phyloP scores from a whole-genome alignment of 2,329 filamentous ascomycete genomes.

The Knoxdaviesia capensis region DNA sequence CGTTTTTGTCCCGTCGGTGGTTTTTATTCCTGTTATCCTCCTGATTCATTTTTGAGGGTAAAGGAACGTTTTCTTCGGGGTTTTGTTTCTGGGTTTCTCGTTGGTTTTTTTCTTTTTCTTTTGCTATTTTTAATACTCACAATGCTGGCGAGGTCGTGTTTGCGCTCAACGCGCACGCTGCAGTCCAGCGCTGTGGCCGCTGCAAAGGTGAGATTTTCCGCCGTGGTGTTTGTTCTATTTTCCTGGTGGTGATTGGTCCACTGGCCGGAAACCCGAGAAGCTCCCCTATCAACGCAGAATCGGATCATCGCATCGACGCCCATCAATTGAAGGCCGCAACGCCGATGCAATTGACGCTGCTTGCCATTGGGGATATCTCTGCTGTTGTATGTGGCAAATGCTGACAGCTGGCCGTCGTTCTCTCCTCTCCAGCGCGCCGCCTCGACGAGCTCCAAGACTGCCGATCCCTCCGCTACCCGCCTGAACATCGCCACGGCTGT shows the following conservation, averaged over 20 bases:
- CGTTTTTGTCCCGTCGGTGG: conserved; percentile 2
- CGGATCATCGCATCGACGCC: no score
- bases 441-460: conserved; percentile 56
- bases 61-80: conserved; percentile 1
- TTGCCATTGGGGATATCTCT: not conserved
- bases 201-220: no score
- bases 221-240: no score
- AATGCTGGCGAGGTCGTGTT: conserved; percentile 86
- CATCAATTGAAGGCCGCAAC: no score
- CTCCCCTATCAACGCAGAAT: no score
- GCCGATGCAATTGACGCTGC: not conserved
- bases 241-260: no score
- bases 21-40: conserved; percentile 2
- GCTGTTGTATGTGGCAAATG: no score
- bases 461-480: conserved; percentile 52
- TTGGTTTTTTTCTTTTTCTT: conserved; percentile 6
- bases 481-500: conserved; percentile 73
- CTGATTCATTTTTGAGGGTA: conserved; percentile 2
- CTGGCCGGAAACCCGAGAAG: no score
- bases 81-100: not conserved
- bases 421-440: conserved; percentile 32
- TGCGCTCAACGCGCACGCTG: conserved; percentile 67
- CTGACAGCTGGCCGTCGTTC: no score
- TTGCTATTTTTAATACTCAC: conserved; percentile 21
- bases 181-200: no score